A percentile compares a stretch with the other conserved stretches of the same genome.
Evolutionary conservation across 179 eudicot genomes (phyloP).

Genomic region (Heliamphora pulchella): DNA sequence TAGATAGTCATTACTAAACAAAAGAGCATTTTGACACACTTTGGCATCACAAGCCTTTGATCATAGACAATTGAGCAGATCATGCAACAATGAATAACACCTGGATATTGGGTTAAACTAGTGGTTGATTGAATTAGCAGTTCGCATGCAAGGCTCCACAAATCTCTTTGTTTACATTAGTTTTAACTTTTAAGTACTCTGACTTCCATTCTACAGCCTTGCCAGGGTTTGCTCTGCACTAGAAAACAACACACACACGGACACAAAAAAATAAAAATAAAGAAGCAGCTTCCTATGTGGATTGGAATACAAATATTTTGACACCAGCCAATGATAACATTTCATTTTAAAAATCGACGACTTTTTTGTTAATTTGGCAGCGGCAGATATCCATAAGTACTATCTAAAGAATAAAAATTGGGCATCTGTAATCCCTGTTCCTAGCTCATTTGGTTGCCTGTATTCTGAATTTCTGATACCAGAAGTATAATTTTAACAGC

Average conservation of each 20-base stretch:
- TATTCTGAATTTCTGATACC: background rate
- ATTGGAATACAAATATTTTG: background rate
- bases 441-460: background rate
- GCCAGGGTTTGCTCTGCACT: background rate
- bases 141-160: background rate
- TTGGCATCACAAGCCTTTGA: background rate
- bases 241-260: background rate
- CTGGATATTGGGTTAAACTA: background rate
- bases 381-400: background rate
- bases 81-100: background rate
- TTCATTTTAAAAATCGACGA: background rate
- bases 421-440: background rate
- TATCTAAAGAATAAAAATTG: background rate
- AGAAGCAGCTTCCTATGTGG: background rate
- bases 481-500: background rate
- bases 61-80: slow-evolving; percentile 6
- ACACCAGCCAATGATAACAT: background rate
- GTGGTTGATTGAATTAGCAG: background rate
- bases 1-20: background rate
- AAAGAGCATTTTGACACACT: background rate
- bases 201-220: slow-evolving; percentile 3
- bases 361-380: background rate
- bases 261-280: too few relatives aligned
- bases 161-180: background rate
- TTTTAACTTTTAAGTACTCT: background rate